Conservation (phyloP, 106 monocot genomes). For the Posidonia australis region DNA sequence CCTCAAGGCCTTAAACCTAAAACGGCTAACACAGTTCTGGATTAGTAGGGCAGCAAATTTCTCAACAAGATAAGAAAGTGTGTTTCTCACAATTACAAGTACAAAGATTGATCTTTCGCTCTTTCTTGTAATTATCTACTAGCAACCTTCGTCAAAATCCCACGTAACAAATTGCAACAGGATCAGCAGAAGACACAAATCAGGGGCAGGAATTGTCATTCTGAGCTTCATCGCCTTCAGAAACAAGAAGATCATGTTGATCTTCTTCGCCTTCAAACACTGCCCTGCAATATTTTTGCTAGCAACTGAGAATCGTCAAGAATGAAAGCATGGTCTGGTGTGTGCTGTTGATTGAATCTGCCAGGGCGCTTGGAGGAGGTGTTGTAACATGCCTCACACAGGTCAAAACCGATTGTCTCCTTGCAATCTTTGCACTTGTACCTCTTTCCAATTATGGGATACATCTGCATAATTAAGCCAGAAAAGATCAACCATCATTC, state of each 20-base stretch:
- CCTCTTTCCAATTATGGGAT: conserved; percentile 73
- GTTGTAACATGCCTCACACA: conserved; percentile 70
- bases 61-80: no score
- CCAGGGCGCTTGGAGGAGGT: conserved; percentile 50
- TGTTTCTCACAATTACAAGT: no score
- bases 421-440: conserved; percentile 78
- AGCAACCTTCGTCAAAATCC: no score
- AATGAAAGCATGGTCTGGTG: conserved; percentile 54
- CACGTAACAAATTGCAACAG: no score
- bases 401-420: conserved; percentile 74
- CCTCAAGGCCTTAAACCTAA: no score
- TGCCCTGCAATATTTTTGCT: neutral
- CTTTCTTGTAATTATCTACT: no score
- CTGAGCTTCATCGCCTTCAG: conserved; percentile 3
- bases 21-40: no score
- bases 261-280: neutral
- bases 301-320: conserved; percentile 33
- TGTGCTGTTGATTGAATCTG: conserved; percentile 89
- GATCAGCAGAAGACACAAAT: no score
- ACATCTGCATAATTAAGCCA: conserved; percentile 34
- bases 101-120: no score
- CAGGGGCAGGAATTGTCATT: no score
- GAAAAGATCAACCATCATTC: neutral
- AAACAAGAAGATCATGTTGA: neutral
- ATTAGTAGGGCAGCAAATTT: no score